A percentile compares a stretch with the other conserved stretches of the same genome.
Conservation (phyloP, 176 grass and related monocot species). For the Musa beccarii region DNA sequence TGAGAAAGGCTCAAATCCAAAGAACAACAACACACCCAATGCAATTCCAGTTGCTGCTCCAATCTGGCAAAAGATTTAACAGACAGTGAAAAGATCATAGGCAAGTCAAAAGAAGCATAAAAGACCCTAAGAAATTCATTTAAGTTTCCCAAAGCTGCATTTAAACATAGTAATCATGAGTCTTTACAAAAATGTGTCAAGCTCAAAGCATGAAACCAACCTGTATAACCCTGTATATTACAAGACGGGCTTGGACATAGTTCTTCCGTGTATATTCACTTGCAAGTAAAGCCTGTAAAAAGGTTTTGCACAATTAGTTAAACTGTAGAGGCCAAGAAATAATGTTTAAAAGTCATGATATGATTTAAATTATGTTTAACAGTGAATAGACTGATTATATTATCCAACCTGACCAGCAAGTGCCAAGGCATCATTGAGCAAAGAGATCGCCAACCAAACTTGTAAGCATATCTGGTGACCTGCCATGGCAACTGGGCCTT, state of each 20-base stretch:
- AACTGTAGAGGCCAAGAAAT: not conserved
- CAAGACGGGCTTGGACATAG: slow-evolving; percentile 52
- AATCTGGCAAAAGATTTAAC: slow-evolving; percentile 37
- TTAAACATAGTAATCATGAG: not conserved
- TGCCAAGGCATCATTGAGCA: slow-evolving; percentile 84
- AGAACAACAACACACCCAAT: slow-evolving; percentile 49
- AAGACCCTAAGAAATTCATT: not conserved
- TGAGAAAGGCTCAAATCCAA: slow-evolving; percentile 63
- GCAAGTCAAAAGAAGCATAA: not conserved
- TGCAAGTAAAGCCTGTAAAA: slow-evolving; percentile 66
- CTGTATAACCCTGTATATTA: slow-evolving; percentile 70
- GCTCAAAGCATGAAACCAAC: slow-evolving; percentile 19
- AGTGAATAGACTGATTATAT: not conserved
- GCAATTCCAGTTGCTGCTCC: slow-evolving; percentile 54
- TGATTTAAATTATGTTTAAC: not conserved
- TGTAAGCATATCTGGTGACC: slow-evolving; percentile 84
- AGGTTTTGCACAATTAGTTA: not conserved
- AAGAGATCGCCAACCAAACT: slow-evolving; percentile 76
- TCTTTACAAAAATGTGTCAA: not conserved
- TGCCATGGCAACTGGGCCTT: slow-evolving; percentile 85
- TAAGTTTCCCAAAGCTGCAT: not conserved
- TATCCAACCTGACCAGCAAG: slow-evolving; percentile 83
- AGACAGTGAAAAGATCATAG: not conserved
- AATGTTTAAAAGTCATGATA: not conserved
- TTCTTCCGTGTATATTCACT: slow-evolving; percentile 69